Evolutionary conservation across 2,329 filamentous ascomycete genomes (phyloP), one percentile per base, ranked within the genome.

Genomic region (Phialemoniopsis sp.): DNA sequence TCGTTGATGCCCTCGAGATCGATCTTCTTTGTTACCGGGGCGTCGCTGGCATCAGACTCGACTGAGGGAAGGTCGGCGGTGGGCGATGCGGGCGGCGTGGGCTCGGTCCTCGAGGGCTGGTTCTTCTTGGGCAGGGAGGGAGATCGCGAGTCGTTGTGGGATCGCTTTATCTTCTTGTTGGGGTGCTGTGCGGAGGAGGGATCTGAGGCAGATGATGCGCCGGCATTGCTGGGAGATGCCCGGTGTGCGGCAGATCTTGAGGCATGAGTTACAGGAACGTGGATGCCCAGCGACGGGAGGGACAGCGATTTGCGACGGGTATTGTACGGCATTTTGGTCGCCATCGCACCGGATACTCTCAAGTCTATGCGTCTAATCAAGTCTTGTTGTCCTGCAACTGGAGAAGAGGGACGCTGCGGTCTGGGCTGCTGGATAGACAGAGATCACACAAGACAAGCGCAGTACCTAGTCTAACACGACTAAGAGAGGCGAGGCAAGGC

Each of bases 261-360:
- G 55, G 80, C 75, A 55, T 82, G 70, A 53, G 75, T 72, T 55
- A 85, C 78, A 48, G 87, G 83, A 48, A 96, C 74, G 56, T 93
- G 87, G 54, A 97, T 95, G 61, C 93, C 93, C 55, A 97, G 78
- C 51, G 89, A 94, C 44, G 89, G 87, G 57, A 97, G 74, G 46
- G 90, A 96, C 51, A 98, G 73, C 58, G 89, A 95, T 73, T 97
- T 97, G 66, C 90, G 85, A 67, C 91, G 87, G 52, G 91, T 97
- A 67, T 96, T 95, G 76, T 96, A 96, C 59, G 85, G 86, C 89
- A 95, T 95, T 56, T 26, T 26, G 21, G 21, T 26, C 21, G 21
- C 21, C 21, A 26, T 26, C 21, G 10, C 21, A 10, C 21, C 21
- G 21, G 21, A 26, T 26, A 10, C 21, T 6, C 21, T 6, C 21